Percentiles rank a stretch among this genome's conserved stretches.
phyloP scores from a whole-genome alignment of 257 asterid species.

The Buddleja alternifolia region DNA sequence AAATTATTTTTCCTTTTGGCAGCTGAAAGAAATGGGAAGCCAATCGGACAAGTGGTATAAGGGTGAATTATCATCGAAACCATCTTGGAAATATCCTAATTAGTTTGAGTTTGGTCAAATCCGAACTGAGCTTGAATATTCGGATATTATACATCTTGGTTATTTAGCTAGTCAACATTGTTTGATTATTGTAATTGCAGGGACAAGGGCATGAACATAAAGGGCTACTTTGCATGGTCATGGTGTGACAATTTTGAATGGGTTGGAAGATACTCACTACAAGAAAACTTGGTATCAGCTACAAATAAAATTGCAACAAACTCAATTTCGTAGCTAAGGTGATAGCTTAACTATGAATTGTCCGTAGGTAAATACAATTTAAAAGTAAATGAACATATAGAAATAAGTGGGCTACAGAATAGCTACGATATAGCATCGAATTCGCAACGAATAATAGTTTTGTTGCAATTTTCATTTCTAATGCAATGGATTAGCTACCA shows the following conservation, averaged over 20 bases:
- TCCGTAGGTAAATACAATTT: no score
- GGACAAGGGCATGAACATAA: constrained; percentile 13
- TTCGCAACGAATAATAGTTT: no score
- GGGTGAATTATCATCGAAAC: constrained; percentile 18
- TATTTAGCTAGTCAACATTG: background rate
- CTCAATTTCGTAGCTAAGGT: no score
- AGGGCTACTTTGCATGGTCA: constrained; percentile 55
- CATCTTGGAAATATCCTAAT: constrained; percentile 36
- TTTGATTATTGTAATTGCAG: background rate
- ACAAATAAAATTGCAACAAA: no score
- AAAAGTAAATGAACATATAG: no score
- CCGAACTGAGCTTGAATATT: background rate
- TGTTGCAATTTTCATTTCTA: no score
- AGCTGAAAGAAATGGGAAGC: background rate
- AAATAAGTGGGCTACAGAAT: no score
- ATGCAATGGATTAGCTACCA: no score
- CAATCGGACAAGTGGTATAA: background rate
- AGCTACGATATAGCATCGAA: no score
- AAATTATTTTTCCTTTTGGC: background rate
- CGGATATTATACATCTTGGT: no score
- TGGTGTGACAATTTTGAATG: constrained; percentile 53
- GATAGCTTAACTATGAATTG: no score
- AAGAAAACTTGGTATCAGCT: no score
- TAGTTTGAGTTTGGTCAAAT: background rate
- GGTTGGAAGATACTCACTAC: constrained; percentile 42